Evolutionary conservation across 1,284 basidiomycete genomes (phyloP), one percentile per base, ranked within the genome.

Genomic region (Ganoderma lucidum): DNA sequence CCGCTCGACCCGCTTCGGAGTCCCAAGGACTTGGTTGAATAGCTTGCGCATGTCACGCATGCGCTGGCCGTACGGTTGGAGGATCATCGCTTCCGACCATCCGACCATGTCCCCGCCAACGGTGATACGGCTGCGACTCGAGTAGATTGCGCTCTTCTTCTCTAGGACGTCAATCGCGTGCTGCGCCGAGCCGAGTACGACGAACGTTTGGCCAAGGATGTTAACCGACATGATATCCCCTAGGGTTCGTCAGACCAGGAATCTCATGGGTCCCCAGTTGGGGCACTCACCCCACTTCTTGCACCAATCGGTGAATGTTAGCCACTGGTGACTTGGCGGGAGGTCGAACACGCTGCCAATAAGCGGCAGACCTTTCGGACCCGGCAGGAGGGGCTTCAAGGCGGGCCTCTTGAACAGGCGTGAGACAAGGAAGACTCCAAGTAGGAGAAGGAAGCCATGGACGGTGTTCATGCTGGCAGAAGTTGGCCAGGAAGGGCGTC

Each of bases 71-170:
- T 91, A 90, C 35, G 84, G 87, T 53, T 88, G 81, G 64, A 93
- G 83, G 28, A 85, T 89, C 48, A 92, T 82, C 0, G 87, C 85
- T 67, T 88, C 82, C 67, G 88, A 87, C 91, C 90, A 92, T 44
- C 91, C 90, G 30, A 90, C 83, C 30, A 92, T 84, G 74, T 92
- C 89, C 55, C 78, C 76, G 14, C 68, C 74, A 68, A 82, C 78
- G 9, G 70, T 66, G 19, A 81, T 61, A 23, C 81, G 80, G 0
- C 91, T 89, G 17, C 91, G 85, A 73, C 91, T 88, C 10, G 91
- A 91, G 77, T 91, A 92, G 53, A 88, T 86, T 8, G 86, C 80
- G 68, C 88, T 88, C 74, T 90, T 89, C 80, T 89, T 91, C 75
- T 92, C 90, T 48, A 93, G 83, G 78, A 93, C 84, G 59, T 90